Base-by-base conservation (phyloP, 495 filamentous ascomycete genomes). In the Penicillium ucsense region DNA sequence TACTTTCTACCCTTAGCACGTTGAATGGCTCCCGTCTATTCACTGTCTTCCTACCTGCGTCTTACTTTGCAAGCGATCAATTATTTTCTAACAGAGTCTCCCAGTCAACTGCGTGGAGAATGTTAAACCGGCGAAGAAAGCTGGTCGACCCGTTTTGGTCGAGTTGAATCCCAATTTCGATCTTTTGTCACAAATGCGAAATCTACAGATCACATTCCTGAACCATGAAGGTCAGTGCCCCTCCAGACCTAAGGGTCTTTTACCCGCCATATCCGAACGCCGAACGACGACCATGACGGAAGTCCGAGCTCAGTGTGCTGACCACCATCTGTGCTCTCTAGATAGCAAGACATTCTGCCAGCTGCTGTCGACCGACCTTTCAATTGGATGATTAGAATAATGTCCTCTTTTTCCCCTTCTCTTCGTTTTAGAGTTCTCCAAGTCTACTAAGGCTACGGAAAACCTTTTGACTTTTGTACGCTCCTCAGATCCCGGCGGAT, bases 131-230 rank as follows among this genome's bases (percentile, higher is more conserved):
- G 63, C 61, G 2, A 73, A 73, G 43, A 72, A 72, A 46, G 39
- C 61, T n/a, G 63, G 70, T 4, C 57, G 59, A 35, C 71, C 71
- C 33, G 63, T 72, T 1, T 43, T 61, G 4, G 31, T 74, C 30
- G 60, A 68, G 9, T 48, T 74, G 3, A 62, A 60, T 46, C 69
- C 71, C 2, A 73, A 74, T 45, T 73, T 73, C 34, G 70, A 74
- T 8, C 54, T 70, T 44, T 54, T 74, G 4, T 47, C 65, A 7
- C 53, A 67, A 46, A 70, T 74, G 68, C 67, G 65, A 37, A 63
- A 56, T 31, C 38, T 74, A 27, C 59, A 64, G 41, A 61, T 74
- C 31, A 50, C 59, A 30, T 74, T 74, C 47, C 55, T 74, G 10
- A 68, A 74, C 38, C 60, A 69, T 41, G 46, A 65, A 37, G 71